Conservation (phyloP, 176 grass and related monocot species). For the Saccharum officinarum region DNA sequence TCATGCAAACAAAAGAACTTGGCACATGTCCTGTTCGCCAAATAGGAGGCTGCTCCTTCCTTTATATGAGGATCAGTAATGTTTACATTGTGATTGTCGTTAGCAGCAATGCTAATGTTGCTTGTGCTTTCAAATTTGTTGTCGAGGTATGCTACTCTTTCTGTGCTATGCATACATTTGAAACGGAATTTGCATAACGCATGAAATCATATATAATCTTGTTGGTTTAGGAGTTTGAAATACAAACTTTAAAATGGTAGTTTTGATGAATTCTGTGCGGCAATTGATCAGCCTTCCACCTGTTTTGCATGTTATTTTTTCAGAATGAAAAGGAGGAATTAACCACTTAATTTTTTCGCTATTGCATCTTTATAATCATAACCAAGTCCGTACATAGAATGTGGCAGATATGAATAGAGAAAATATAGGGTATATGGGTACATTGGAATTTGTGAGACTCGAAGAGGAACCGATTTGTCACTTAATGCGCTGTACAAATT, state of each 20-base stretch:
- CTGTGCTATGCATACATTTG: neutral
- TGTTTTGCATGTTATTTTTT: neutral
- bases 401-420: neutral
- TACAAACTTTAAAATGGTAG: neutral
- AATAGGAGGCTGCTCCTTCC: conserved; percentile 92
- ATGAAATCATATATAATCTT: conserved; percentile 7
- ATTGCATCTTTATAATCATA: neutral
- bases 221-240: neutral
- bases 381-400: neutral
- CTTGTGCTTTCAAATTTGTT: conserved; percentile 90
- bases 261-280: neutral
- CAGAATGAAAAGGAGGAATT: conserved; percentile 3
- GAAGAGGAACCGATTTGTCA: neutral
- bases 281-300: neutral
- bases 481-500: neutral
- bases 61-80: conserved; percentile 97
- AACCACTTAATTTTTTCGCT: neutral
- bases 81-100: conserved; percentile 95
- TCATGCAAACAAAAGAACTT: conserved; percentile 97
- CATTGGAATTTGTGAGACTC: neutral
- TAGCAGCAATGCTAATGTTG: conserved; percentile 94
- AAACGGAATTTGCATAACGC: neutral
- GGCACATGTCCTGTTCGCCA: conserved; percentile 89
- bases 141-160: conserved; percentile 66
- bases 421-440: neutral